phyloP scores from a whole-genome alignment of 2,329 filamentous ascomycete genomes.

The Xylariaceae sp. region DNA sequence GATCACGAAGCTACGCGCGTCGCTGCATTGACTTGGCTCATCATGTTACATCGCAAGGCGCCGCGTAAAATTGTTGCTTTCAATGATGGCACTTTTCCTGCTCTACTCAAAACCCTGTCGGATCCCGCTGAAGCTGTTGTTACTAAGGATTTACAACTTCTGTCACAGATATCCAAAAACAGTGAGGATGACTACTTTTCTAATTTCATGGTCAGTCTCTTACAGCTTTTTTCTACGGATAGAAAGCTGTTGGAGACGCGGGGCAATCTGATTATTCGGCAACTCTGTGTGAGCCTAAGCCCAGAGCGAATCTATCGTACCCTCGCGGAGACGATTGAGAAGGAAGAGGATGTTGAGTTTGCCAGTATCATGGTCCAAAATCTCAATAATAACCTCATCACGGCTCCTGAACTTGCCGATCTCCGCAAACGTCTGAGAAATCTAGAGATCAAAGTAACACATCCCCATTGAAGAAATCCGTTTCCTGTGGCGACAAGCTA shows the following conservation, averaged over 20 bases:
- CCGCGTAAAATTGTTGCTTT: constrained; percentile 90
- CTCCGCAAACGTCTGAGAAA: constrained; percentile 85
- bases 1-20: constrained; percentile 95
- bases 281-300: constrained; percentile 87
- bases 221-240: constrained; percentile 94
- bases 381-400: constrained; percentile 97
- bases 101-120: constrained; percentile 89
- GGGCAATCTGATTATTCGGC: constrained; percentile 93
- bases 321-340: constrained; percentile 92
- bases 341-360: constrained; percentile 96
- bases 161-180: constrained; percentile 93
- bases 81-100: constrained; percentile 95
- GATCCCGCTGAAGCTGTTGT: constrained; percentile 95
- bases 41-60: constrained; percentile 95
- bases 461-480: background rate
- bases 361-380: constrained; percentile 99
- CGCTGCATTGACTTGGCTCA: constrained; percentile 89
- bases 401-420: constrained; percentile 87
- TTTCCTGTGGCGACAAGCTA: constrained; percentile 3
- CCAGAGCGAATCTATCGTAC: constrained; percentile 94
- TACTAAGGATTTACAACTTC: constrained; percentile 83
- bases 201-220: constrained; percentile 94
- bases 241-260: constrained; percentile 83
- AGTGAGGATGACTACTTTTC: constrained; percentile 97
- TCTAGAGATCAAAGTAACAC: constrained; percentile 70